phyloP scores from a whole-genome alignment of 164 flowering plant genomes.

The Magnolia changhungtana region DNA sequence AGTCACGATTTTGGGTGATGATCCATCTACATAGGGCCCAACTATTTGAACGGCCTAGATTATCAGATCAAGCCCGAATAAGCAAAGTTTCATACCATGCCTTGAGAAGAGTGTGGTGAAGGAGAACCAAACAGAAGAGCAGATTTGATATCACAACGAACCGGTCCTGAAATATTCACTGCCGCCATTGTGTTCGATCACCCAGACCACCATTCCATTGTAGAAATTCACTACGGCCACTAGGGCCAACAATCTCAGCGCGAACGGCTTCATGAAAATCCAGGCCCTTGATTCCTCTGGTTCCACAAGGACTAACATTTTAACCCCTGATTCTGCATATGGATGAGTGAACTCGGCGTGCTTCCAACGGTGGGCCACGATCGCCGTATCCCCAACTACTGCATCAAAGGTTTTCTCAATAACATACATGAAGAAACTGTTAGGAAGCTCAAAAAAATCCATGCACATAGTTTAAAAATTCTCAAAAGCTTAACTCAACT shows the following conservation, averaged over 20 bases:
- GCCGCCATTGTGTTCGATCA: constrained; percentile 43
- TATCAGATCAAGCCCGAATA: not conserved
- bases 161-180: constrained; percentile 38
- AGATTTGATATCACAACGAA: constrained; percentile 30
- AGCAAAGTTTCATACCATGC: constrained; percentile 33
- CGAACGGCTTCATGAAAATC: constrained; percentile 40
- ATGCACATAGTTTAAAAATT: too few species aligned
- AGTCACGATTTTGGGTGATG: too few species aligned
- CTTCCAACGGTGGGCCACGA: constrained; percentile 22
- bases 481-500: too few species aligned
- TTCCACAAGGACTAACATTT: constrained; percentile 22
- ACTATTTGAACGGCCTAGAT: not conserved
- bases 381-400: constrained; percentile 36
- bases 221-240: constrained; percentile 31
- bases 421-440: not conserved
- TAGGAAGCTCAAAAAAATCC: too few species aligned
- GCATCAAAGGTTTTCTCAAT: constrained; percentile 32
- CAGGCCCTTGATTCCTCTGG: constrained; percentile 15
- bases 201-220: constrained; percentile 43
- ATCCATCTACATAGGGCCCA: not conserved
- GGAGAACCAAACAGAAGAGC: constrained; percentile 51
- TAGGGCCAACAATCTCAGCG: constrained; percentile 41
- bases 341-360: constrained; percentile 46
- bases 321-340: constrained; percentile 33
- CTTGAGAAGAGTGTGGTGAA: constrained; percentile 55